phyloP scores from a whole-genome alignment of 805 yeast genomes.

The Hanseniaspora pseudoguilliermondii region DNA sequence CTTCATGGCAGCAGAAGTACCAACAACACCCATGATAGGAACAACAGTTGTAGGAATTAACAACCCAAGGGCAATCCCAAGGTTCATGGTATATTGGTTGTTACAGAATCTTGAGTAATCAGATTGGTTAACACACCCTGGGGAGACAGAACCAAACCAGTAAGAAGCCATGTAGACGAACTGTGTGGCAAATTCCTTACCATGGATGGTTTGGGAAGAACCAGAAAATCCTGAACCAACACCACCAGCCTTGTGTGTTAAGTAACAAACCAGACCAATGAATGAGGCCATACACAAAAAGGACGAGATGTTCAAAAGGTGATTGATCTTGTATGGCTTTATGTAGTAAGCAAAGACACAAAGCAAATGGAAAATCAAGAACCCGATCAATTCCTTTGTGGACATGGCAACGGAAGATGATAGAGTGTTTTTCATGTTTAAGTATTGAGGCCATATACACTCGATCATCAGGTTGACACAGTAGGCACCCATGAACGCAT shows the following conservation, averaged over 20 bases:
- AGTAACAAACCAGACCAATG: conserved; percentile 31
- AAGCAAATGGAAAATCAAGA: conserved; percentile 33
- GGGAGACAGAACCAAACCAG: conserved; percentile 33
- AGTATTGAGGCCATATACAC: conserved; percentile 31
- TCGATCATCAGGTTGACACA: conserved; percentile 30
- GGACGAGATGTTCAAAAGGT: conserved; percentile 28
- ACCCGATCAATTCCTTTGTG: conserved; percentile 29
- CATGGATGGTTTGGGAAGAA: conserved; percentile 23
- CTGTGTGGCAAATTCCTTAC: conserved; percentile 31
- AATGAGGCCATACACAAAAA: conserved; percentile 30
- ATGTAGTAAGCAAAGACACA: conserved; percentile 19
- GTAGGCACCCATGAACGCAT: conserved; percentile 36
- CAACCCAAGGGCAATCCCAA: conserved; percentile 27
- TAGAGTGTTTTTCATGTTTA: conserved; percentile 27
- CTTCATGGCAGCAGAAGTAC: conserved; percentile 30
- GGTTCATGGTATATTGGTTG: conserved; percentile 23
- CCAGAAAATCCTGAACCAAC: conserved; percentile 27
- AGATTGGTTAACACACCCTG: conserved; percentile 31
- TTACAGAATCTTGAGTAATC: conserved; percentile 32
- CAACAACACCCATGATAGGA: conserved; percentile 34
- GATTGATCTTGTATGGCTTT: conserved; percentile 35
- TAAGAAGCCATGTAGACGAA: conserved; percentile 33
- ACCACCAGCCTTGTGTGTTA: conserved; percentile 27
- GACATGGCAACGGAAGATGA: conserved; percentile 27
- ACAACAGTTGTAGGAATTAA: conserved; percentile 31